These are phyloP conservation scores for Udeniomyces megalosporus DNA, from an alignment of 768 basidiomycete genomes.

Conservation along the genomic window DNA sequence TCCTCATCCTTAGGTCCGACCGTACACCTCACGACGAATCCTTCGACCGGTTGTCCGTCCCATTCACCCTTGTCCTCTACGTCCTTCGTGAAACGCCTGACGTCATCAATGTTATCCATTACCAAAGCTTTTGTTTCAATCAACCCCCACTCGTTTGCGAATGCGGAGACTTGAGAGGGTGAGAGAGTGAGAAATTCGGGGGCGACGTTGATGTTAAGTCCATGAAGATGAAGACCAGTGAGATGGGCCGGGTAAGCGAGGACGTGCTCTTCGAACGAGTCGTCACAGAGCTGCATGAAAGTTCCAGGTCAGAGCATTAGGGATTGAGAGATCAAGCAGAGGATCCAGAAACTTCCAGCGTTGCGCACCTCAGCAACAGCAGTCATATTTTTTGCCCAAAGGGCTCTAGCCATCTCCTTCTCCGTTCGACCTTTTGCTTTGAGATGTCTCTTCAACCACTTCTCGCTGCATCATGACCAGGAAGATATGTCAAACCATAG, in stretches of 20 bases:
- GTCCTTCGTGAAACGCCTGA: constrained; percentile 53
- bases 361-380: constrained; percentile 70
- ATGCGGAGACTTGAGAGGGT: constrained; percentile 49
- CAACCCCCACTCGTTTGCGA: constrained; percentile 84
- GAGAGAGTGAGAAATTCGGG: constrained; percentile 55
- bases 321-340: background rate
- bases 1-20: constrained; percentile 40
- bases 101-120: constrained; percentile 47
- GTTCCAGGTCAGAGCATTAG: too few species aligned
- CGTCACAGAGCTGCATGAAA: constrained; percentile 80
- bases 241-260: constrained; percentile 62
- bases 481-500: background rate
- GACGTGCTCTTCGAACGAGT: constrained; percentile 93
- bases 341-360: background rate
- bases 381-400: constrained; percentile 75
- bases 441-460: constrained; percentile 63
- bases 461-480: constrained; percentile 4
- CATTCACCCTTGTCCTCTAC: constrained; percentile 46
- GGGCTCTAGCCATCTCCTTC: constrained; percentile 49
- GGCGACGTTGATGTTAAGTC: constrained; percentile 53
- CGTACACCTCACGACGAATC: constrained; percentile 77
- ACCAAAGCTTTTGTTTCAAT: constrained; percentile 50
- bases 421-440: constrained; percentile 46
- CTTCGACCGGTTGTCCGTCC: constrained; percentile 73
- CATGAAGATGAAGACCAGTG: constrained; percentile 84